Conservation (phyloP, 257 asterid species). For the Fraxinus pennsylvanica region DNA sequence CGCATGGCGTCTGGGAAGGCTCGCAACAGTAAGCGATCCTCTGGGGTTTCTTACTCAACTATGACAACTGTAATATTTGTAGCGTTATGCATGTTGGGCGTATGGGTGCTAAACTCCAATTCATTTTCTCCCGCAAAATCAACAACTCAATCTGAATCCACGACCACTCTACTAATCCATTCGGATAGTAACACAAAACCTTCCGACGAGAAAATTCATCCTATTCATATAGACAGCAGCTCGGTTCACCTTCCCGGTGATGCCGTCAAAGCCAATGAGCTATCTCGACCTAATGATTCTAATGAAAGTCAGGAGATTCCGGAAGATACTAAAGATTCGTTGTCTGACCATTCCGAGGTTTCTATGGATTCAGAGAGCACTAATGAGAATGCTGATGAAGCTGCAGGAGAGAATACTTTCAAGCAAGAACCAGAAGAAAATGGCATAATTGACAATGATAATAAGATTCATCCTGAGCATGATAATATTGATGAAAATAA, state of each 20-base stretch:
- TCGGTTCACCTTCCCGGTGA: conserved; percentile 57
- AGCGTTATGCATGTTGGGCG: conserved; percentile 51
- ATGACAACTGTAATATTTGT: conserved; percentile 50
- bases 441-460: neutral
- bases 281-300: conserved; percentile 15
- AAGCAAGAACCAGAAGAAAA: neutral
- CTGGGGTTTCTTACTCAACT: conserved; percentile 51
- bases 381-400: conserved; percentile 1
- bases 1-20: conserved; percentile 46
- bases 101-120: conserved; percentile 66
- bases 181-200: conserved; percentile 21
- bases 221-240: conserved; percentile 43
- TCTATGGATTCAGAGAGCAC: neutral
- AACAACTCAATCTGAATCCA: conserved; percentile 27
- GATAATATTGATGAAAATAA: conserved; percentile 10
- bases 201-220: conserved; percentile 19
- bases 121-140: conserved; percentile 44
- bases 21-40: conserved; percentile 51
- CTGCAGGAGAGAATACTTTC: neutral
- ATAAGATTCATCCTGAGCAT: conserved; percentile 21
- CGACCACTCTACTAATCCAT: conserved; percentile 16
- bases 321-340: conserved; percentile 17
- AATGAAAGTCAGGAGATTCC: conserved; percentile 2
- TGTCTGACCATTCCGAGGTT: conserved; percentile 27
- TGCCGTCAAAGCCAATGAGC: conserved; percentile 34